These are phyloP conservation scores for Clarkia xantiana DNA, from an alignment of 345 rosid genomes.

Conservation along the genomic window DNA sequence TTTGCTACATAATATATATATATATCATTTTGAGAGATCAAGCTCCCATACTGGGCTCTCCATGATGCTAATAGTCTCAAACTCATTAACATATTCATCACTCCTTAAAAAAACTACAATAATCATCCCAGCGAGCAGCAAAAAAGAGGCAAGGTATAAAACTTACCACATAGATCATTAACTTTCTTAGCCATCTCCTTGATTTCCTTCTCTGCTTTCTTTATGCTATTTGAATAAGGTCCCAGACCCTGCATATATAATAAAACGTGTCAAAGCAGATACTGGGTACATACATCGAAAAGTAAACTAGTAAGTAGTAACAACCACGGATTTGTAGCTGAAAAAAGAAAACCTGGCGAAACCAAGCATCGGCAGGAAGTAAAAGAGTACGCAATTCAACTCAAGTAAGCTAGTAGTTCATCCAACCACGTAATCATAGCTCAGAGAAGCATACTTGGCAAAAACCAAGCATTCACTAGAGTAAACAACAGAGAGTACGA, in stretches of 20 bases:
- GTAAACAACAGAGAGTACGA: no score
- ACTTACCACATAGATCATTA: slow-evolving; percentile 75
- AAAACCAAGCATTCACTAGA: no score
- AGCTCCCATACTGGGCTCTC: no score
- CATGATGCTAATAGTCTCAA: no score
- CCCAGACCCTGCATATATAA: slow-evolving; percentile 59
- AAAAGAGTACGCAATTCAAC: no score
- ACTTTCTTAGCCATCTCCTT: slow-evolving; percentile 84
- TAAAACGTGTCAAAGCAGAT: not conserved
- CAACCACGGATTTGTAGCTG: not conserved
- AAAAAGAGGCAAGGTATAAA: not conserved
- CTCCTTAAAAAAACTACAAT: not conserved
- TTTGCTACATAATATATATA: no score
- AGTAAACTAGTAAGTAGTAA: not conserved
- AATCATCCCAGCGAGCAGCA: not conserved
- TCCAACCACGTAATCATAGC: no score
- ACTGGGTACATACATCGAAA: not conserved
- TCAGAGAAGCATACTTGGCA: no score
- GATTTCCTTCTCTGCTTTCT: slow-evolving; percentile 84
- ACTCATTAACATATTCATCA: not conserved
- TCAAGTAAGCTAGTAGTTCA: no score
- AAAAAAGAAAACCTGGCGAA: no score
- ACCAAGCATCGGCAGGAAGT: no score
- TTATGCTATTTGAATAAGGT: slow-evolving; percentile 71
- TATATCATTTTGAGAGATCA: no score